Evolutionary conservation across 2,329 filamentous ascomycete species (phyloP).

Genomic region (Magnaporthiopsis poae): DNA sequence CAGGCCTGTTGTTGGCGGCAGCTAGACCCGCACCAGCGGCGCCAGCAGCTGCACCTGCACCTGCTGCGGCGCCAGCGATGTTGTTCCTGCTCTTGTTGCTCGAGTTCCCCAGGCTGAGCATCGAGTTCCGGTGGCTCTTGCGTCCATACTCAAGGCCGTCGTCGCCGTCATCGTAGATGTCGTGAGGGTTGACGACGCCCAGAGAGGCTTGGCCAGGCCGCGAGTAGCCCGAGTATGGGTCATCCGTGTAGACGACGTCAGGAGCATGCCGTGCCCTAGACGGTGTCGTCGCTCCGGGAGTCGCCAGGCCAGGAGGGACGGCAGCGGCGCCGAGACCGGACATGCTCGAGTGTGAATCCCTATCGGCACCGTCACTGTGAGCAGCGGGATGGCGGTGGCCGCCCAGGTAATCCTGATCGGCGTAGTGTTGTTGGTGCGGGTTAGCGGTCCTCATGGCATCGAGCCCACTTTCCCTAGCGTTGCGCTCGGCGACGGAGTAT

Average conservation of each 20-base stretch:
- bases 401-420: constrained; percentile 19
- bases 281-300: constrained; percentile 25
- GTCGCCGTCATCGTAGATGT: constrained; percentile 79
- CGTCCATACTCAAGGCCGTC: constrained; percentile 59
- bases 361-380: constrained; percentile 19
- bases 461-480: constrained; percentile 54
- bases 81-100: constrained; percentile 27
- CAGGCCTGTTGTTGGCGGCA: constrained; percentile 21
- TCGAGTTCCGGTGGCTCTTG: constrained; percentile 41
- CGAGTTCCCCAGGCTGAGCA: constrained; percentile 46
- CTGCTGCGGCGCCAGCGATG: constrained; percentile 25
- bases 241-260: constrained; percentile 45
- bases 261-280: constrained; percentile 41
- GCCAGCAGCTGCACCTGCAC: constrained; percentile 33
- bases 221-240: constrained; percentile 56
- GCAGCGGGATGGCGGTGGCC: constrained; percentile 12
- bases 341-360: constrained; percentile 34
- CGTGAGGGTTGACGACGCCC: constrained; percentile 62
- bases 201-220: constrained; percentile 38
- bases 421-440: constrained; percentile 13
- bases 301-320: constrained; percentile 24
- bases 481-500: constrained; percentile 53
- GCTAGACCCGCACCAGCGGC: constrained; percentile 24
- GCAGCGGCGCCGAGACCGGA: constrained; percentile 28
- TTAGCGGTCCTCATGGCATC: constrained; percentile 43